These are phyloP conservation scores for Onygenales sp. DNA, from an alignment of 2,329 filamentous ascomycete genomes.

Conservation along the genomic window DNA sequence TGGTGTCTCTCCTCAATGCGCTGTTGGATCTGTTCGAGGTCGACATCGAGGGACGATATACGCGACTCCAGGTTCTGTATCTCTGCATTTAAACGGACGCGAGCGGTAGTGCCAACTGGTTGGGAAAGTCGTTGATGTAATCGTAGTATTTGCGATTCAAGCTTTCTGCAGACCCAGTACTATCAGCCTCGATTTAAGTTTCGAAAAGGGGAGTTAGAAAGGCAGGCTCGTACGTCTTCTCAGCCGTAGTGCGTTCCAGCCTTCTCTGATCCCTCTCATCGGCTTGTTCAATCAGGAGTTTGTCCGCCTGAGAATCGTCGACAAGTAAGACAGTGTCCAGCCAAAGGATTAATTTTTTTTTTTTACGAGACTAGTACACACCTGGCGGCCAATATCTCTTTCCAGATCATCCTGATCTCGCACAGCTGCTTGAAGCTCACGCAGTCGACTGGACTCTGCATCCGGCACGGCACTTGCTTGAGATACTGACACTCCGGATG, in stretches of 20 bases:
- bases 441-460: conserved; percentile 53
- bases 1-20: conserved; percentile 69
- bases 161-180: conserved; percentile 35
- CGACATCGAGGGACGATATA: conserved; percentile 55
- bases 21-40: conserved; percentile 68
- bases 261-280: conserved; percentile 55
- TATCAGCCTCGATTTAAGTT: neutral
- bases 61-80: conserved; percentile 57
- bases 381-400: conserved; percentile 64
- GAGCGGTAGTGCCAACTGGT: conserved; percentile 42
- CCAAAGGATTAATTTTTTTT: neutral
- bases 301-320: conserved; percentile 41
- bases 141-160: conserved; percentile 56
- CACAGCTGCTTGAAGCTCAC: conserved; percentile 57
- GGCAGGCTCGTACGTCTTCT: conserved; percentile 32
- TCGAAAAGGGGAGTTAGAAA: neutral
- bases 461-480: neutral
- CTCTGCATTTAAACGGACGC: conserved; percentile 41
- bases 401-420: conserved; percentile 86
- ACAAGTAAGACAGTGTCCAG: neutral
- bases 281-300: conserved; percentile 51
- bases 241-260: conserved; percentile 46
- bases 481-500: neutral
- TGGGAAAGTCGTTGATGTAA: conserved; percentile 48
- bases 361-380: conserved; percentile 10